Evolutionary conservation across 305 asterid genomes (phyloP).

Genomic region (Fraxinus latifolia): DNA sequence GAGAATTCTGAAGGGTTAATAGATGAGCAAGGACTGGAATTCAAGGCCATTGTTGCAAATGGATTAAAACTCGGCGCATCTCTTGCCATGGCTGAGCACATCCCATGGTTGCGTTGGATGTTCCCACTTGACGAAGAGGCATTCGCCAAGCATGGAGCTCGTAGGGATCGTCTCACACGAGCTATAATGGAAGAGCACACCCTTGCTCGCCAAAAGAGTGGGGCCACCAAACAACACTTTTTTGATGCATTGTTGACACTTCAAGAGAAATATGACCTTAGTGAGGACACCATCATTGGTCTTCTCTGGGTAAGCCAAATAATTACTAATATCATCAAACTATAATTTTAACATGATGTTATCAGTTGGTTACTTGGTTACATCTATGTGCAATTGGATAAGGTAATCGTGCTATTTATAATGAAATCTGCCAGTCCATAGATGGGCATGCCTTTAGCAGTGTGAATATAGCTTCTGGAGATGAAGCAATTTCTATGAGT

Average conservation of each 20-base stretch:
- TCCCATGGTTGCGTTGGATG: slow-evolving; percentile 73
- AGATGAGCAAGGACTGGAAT: slow-evolving; percentile 63
- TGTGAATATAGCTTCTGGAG: background rate
- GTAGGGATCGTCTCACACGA: slow-evolving; percentile 55
- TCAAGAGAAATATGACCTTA: slow-evolving; percentile 56
- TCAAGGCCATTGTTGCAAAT: slow-evolving; percentile 54
- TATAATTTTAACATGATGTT: background rate
- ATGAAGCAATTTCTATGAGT: background rate
- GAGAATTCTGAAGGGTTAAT: slow-evolving; percentile 47
- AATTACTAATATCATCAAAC: background rate
- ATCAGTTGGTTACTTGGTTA: background rate
- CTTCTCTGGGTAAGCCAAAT: slow-evolving; percentile 55
- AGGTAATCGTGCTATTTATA: background rate
- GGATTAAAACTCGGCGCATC: slow-evolving; percentile 68
- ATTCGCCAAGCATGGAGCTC: slow-evolving; percentile 52
- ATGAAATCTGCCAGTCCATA: background rate
- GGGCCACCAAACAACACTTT: slow-evolving; percentile 57
- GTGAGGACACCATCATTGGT: slow-evolving; percentile 66
- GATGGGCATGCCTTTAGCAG: background rate
- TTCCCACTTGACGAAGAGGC: slow-evolving; percentile 62
- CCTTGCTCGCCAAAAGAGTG: slow-evolving; percentile 45
- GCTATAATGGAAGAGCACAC: slow-evolving; percentile 68
- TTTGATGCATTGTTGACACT: slow-evolving; percentile 57
- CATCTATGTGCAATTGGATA: background rate
- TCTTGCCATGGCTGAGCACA: slow-evolving; percentile 63